Percentiles rank a stretch among this genome's conserved stretches.
These are phyloP conservation scores for Sistotremastrum suecicum DNA, from an alignment of 768 basidiomycete genomes.

Conservation along the genomic window DNA sequence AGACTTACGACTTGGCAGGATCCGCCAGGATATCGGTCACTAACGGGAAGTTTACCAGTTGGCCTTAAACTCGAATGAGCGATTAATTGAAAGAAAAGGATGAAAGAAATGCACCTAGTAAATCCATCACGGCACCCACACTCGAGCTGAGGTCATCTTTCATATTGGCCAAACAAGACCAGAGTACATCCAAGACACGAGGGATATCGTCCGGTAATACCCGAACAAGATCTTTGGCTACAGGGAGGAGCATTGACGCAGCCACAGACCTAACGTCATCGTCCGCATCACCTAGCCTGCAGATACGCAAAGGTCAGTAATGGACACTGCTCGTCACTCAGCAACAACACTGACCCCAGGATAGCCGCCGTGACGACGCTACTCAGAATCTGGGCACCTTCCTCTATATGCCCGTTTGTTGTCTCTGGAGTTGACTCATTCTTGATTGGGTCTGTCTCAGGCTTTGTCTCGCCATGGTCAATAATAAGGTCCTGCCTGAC, in stretches of 20 bases:
- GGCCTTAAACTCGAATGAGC: conserved; percentile 32
- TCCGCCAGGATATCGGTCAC: conserved; percentile 67
- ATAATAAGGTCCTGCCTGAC: conserved; percentile 72
- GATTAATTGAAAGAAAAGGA: background rate
- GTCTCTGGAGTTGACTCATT: conserved; percentile 4
- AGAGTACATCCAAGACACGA: conserved; percentile 69
- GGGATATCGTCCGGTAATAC: conserved; percentile 59
- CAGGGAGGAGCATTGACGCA: conserved; percentile 79
- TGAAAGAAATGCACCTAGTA: conserved; percentile 48
- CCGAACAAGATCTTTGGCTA: conserved; percentile 69
- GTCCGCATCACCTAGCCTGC: conserved; percentile 75
- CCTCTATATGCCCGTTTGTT: conserved; percentile 1
- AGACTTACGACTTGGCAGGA: conserved; percentile 55
- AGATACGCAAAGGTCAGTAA: background rate
- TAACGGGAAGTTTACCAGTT: conserved; percentile 62
- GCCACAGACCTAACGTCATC: conserved; percentile 96
- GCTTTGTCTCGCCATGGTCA: conserved; percentile 19
- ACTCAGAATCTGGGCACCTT: conserved; percentile 37
- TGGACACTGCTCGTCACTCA: background rate
- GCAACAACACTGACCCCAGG: conserved; percentile 49
- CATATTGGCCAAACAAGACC: conserved; percentile 83
- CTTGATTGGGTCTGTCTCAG: conserved; percentile 10
- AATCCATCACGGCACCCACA: conserved; percentile 93
- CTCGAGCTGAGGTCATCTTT: conserved; percentile 96
- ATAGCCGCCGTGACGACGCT: conserved; percentile 86